A percentile compares a stretch with the other conserved stretches of the same genome.
Evolutionary conservation across 441 rosid genomes (phyloP).

Genomic region (Cnidoscolus chayamansa): DNA sequence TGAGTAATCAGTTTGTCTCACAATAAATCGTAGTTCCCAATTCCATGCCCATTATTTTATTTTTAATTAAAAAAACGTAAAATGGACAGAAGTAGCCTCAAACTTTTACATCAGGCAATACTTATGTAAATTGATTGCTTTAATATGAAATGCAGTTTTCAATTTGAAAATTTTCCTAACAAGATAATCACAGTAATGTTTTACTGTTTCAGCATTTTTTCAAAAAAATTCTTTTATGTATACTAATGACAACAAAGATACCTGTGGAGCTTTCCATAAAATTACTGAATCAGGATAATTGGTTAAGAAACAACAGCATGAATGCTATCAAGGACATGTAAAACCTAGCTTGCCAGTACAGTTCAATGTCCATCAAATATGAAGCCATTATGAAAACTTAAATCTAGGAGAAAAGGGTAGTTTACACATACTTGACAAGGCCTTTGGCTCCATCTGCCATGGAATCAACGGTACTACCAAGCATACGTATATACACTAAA

Average conservation of each 20-base stretch:
- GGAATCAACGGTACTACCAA: conserved; percentile 76
- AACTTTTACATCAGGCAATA: neutral
- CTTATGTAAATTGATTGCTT: neutral
- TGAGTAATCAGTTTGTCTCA: too few species aligned
- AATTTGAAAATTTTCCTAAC: neutral
- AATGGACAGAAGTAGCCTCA: neutral
- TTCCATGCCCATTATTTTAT: neutral
- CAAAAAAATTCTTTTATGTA: neutral
- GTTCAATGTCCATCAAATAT: neutral
- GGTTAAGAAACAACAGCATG: neutral
- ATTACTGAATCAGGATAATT: neutral
- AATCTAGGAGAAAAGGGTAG: neutral
- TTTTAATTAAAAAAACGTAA: neutral
- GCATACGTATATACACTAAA: conserved; percentile 69
- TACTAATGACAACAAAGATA: neutral
- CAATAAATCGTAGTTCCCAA: neutral
- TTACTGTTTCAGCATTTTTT: neutral
- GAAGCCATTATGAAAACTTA: neutral
- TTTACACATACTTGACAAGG: conserved; percentile 54
- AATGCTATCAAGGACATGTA: neutral
- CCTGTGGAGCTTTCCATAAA: neutral
- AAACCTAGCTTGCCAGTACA: neutral
- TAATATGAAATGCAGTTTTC: neutral
- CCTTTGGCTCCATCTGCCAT: conserved; percentile 82
- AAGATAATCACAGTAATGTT: neutral